phyloP scores from a whole-genome alignment of 768 basidiomycete genomes.

The Pulveroboletus sp. region DNA sequence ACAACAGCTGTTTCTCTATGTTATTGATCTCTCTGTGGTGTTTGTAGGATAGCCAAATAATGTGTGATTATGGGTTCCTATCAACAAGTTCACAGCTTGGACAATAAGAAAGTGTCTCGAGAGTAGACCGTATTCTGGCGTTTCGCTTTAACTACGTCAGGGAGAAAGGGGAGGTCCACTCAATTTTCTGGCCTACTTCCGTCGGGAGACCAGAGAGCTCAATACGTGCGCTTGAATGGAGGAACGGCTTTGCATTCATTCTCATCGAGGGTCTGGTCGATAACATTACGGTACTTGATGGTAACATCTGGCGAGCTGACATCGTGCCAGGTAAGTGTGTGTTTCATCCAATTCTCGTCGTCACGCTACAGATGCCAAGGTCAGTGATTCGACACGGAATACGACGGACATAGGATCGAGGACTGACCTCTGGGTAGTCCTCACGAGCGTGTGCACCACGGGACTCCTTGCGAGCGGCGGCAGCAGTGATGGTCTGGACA shows the following conservation, averaged over 20 bases:
- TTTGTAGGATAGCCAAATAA: background rate
- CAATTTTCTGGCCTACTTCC: constrained; percentile 3
- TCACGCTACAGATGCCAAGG: constrained; percentile 58
- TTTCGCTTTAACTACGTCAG: constrained; percentile 5
- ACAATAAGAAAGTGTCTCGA: background rate
- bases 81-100: too few species aligned
- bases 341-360: constrained; percentile 92
- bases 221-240: constrained; percentile 97
- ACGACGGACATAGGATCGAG: background rate
- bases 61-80: background rate
- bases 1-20: background rate
- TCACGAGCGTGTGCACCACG: constrained; percentile 99
- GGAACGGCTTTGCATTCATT: constrained; percentile 96
- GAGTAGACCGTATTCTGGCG: constrained; percentile 11
- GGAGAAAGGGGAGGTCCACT: constrained; percentile 3
- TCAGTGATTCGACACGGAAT: constrained; percentile 1
- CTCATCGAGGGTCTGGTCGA: constrained; percentile 84
- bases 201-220: constrained; percentile 9
- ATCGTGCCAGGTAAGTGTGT: constrained; percentile 90
- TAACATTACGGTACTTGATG: constrained; percentile 86
- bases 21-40: background rate
- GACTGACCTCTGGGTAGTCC: constrained; percentile 85
- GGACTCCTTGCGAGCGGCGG: constrained; percentile 92
- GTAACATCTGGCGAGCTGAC: constrained; percentile 73
- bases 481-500: constrained; percentile 90